Evolutionary conservation across 23 red algal species (phyloP), one percentile per base, ranked within the genome.

Genomic region (Cyanidioschyzon merolae): DNA sequence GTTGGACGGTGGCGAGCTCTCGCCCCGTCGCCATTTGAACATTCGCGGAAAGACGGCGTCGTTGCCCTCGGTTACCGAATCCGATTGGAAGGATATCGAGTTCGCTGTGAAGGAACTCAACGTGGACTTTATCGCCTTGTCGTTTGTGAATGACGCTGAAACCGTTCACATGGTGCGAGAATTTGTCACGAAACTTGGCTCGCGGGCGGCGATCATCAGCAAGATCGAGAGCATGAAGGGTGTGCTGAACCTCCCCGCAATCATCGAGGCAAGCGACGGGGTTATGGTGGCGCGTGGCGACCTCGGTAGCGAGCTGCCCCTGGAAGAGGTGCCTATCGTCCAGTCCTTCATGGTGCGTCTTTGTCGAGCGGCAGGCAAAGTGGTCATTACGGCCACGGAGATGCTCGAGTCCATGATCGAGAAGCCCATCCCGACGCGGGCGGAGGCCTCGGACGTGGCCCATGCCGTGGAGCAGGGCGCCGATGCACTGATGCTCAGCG

Each of bases 181-280:
- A 2, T 80, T 80, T 54, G 59, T 81, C 41, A 57, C 54, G 25
- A 1, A 58, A 1, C 76, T 97, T 38, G 50, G 34, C 7, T 74
- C 79, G 58, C 57, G 88, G 38, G 93, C 87, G 40, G 85, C 85
- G 59, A 97, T 97, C 40, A 88, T 97, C 68, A 89, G 85, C 34
- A 97, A 97, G 74, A 97, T 97, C 76, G 93, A 97, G 88, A 97
- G 90, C 77, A 84, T 90, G 41, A 85, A 97, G 74, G 93, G 93
- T 35, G 68, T 90, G 59, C 37, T 88, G 38, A 89, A 90, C 68
- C 83, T 97, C 68, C 84, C 88, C 45, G 85, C 68, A 1, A 88
- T 97, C 39, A 35, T 97, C 38, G 84, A 88, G 2, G 88, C 58
- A 21, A 89, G 87, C 35, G 93, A 97, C 76, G 93, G 80, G 24